Base-by-base conservation (phyloP, 2,329 filamentous ascomycete species). In the Pestalotiopsis sp. region DNA sequence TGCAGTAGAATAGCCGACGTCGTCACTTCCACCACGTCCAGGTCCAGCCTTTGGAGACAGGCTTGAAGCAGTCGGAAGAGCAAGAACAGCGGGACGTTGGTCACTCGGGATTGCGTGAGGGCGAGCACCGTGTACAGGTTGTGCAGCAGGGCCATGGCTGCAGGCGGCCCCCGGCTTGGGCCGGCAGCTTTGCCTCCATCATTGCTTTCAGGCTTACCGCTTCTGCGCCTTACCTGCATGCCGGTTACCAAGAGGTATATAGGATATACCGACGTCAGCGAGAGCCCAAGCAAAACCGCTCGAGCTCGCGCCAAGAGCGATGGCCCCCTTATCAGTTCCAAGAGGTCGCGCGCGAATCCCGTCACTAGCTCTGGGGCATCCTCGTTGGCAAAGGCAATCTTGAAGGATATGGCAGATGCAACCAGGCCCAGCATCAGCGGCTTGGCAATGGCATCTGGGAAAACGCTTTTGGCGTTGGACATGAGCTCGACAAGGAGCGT, bases 21-120 rank as follows among this genome's bases (percentile, higher is more conserved):
- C 4, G 91, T 91, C 61, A 93, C 84, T 74, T 94, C 90, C 31
- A 85, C 75, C 25, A 84, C 79, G 25, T 83, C 81, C 62, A 91
- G 84, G 70, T 82, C 72, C 59, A 86, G 80, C 57, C 81, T 77
- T 17, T 81, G 77, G 20, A 91, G 77, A 68, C 84, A 83, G 71
- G 84, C 79, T 73, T 86, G 84, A 68, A 90, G 83, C 3, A 91
- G 73, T 61, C 90, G 87, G 78, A 94, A 93, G 63, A 97, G 79
- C 23, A 97, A 83, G 76, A 97, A 93, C 9, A 98, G 85, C 0
- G 95, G 95, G 49, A 97, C 90, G 75, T 98, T 98, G 58, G 93
- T 90, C 6, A 91, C 89, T 70, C 94, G 90, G 25, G 94, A 95
- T 80, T 99, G 95, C 0, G 94, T 98, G 71, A 97, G 86, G 39